Conservation (phyloP, 2,329 filamentous ascomycete genomes). For the Allantophomopsis cytisporea region DNA sequence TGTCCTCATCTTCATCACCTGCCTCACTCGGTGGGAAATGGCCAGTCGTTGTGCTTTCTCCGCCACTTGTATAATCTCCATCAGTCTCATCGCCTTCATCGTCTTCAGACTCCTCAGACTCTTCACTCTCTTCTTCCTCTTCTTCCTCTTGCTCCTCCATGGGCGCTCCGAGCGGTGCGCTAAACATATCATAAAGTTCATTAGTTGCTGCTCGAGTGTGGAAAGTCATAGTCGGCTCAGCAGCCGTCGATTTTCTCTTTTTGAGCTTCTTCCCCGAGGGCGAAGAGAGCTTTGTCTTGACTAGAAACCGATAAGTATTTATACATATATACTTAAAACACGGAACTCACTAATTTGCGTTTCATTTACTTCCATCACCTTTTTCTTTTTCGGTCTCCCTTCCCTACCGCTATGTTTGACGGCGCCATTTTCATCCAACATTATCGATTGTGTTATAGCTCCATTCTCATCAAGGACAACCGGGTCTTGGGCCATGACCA, state of each 20-base stretch:
- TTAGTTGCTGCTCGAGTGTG: constrained; percentile 92
- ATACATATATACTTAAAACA: no score
- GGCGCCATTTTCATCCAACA: constrained; percentile 46
- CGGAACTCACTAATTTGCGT: constrained; percentile 71
- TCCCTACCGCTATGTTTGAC: constrained; percentile 29
- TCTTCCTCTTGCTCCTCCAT: constrained; percentile 16
- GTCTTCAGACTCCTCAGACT: constrained; percentile 39
- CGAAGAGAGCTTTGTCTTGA: constrained; percentile 88
- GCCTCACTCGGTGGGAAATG: constrained; percentile 36
- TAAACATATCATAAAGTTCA: constrained; percentile 96
- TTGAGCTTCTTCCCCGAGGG: constrained; percentile 75
- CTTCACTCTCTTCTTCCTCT: constrained; percentile 40
- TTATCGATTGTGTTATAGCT: no score
- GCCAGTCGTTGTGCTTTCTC: constrained; percentile 71
- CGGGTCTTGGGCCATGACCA: constrained; percentile 18
- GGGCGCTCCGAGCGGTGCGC: constrained; percentile 52
- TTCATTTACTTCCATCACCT: constrained; percentile 75
- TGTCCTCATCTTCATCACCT: constrained; percentile 29
- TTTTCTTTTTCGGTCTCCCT: constrained; percentile 53
- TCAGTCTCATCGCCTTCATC: constrained; percentile 50
- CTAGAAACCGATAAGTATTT: constrained; percentile 30
- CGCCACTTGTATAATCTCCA: constrained; percentile 70
- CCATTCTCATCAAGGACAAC: constrained; percentile 9
- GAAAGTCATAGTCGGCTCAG: constrained; percentile 95
- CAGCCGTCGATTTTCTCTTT: constrained; percentile 43